Conservation (phyloP, 805 yeast species). For the Ogataea ganodermae region DNA sequence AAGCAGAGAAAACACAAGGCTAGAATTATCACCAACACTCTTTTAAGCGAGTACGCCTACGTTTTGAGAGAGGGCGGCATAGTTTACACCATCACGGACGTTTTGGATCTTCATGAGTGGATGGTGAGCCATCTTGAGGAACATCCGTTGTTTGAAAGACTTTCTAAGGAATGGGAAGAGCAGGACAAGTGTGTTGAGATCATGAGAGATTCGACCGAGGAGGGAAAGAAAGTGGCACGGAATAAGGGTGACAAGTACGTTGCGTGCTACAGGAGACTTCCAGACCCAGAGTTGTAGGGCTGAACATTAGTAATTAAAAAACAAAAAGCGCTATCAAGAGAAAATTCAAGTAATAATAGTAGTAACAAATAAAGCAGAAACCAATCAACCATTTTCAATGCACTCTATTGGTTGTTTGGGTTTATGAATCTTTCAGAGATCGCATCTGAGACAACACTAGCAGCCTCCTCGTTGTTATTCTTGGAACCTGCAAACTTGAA, state of each 20-base stretch:
- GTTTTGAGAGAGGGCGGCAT: conserved; percentile 85
- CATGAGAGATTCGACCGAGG: conserved; percentile 94
- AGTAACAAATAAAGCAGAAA: neutral
- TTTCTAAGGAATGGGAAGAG: conserved; percentile 75
- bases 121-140: conserved; percentile 90
- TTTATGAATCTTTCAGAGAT: conserved; percentile 32
- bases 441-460: conserved; percentile 28
- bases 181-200: conserved; percentile 79
- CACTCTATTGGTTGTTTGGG: conserved; percentile 10
- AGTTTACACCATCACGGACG: conserved; percentile 94
- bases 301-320: neutral
- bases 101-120: conserved; percentile 90
- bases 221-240: conserved; percentile 93
- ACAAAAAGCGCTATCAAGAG: neutral
- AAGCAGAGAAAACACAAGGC: conserved; percentile 97
- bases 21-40: conserved; percentile 86
- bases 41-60: conserved; percentile 89
- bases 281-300: conserved; percentile 47
- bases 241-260: conserved; percentile 85
- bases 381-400: neutral
- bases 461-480: conserved; percentile 18
- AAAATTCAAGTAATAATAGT: neutral
- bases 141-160: conserved; percentile 88
- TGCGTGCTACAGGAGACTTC: conserved; percentile 81
- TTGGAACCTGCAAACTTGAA: conserved; percentile 29